phyloP scores from a whole-genome alignment of 768 basidiomycete species.

The Boletellus emodensis region DNA sequence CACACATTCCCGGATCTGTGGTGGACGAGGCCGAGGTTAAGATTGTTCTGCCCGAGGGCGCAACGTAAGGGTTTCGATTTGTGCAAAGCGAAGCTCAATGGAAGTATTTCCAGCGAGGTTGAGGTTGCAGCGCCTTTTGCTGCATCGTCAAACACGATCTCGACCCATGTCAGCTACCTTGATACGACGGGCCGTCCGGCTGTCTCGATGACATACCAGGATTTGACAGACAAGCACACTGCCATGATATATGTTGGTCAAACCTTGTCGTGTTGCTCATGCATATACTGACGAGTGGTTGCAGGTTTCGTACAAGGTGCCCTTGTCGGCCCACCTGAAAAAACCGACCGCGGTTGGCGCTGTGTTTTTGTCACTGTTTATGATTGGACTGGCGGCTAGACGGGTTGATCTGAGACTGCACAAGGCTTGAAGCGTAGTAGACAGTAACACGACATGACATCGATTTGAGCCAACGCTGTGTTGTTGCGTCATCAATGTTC shows the following conservation, averaged over 20 bases:
- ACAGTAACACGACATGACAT: background rate
- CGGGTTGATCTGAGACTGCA: conserved; percentile 52
- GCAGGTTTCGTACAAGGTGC: conserved; percentile 86
- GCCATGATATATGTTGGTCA: conserved; percentile 76
- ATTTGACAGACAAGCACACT: conserved; percentile 76
- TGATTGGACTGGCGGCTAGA: conserved; percentile 40
- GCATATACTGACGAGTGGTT: conserved; percentile 7
- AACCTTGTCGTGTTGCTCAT: background rate
- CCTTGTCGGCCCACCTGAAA: conserved; percentile 73
- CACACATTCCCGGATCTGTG: conserved; percentile 71
- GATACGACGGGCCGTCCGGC: conserved; percentile 87
- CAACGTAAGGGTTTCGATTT: conserved; percentile 58
- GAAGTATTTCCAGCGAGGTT: conserved; percentile 56
- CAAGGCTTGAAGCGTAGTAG: conserved; percentile 27
- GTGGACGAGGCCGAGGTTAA: conserved; percentile 76
- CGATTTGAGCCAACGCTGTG: background rate
- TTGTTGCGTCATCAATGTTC: background rate
- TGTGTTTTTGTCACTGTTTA: conserved; percentile 67
- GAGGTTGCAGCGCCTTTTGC: conserved; percentile 76
- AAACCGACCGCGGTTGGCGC: conserved; percentile 79
- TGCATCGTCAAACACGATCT: conserved; percentile 53
- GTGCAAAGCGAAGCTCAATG: conserved; percentile 4
- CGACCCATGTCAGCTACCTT: conserved; percentile 82
- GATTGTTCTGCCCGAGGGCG: conserved; percentile 91
- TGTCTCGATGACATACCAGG: conserved; percentile 66